Base-by-base conservation (phyloP, 2,329 filamentous ascomycete genomes). In the Fusarium nanum region DNA sequence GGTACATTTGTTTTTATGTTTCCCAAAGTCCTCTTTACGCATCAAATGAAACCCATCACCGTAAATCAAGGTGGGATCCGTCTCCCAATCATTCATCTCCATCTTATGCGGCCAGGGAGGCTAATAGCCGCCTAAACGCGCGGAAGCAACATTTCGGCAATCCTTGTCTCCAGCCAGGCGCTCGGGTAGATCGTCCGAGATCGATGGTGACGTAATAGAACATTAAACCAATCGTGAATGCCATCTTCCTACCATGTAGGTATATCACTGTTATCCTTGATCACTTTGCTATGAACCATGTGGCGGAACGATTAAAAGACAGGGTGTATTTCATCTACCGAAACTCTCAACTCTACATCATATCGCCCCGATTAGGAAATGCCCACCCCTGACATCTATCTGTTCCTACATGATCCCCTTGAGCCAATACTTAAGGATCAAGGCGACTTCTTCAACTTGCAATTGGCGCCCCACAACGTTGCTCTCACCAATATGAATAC, bases 161-260 rank as follows among this genome's bases (percentile, higher is more conserved):
- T 49, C 34, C 13, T 27, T 25, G 20, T n/a, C 12, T 25, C 16
- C 22, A 50, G 34, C 34, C 13, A 52, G 32, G 76, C 47, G 77
- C 74, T 48, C 70, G 72, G 64, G 84, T 83, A 56, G 83, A 69
- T 41, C 77, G 76, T 48, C 56, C n/a, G 22, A 54, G 46, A 22
- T 78, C 75, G 8, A 83, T 13, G 7, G 41, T 32, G 27, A 40
- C 50, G 28, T 25, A 49, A 57, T 42, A 47, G 23, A 60, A 46
- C 28, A 30, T n/a, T 20, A 46, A 48, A 22, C 37, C 34, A 37
- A 37, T n/a, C 34, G 18, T 37, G 7, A n/a, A 37, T 37, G 34
- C 34, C 18, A n/a, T 37, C 34, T n/a, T n/a, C 32, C 18, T 37
- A 30, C 28, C 28, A 30, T 14, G 28, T 30, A 37, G 18, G 9